phyloP scores from a whole-genome alignment of 805 yeast species.

The Zygoascus ofunaensis region DNA sequence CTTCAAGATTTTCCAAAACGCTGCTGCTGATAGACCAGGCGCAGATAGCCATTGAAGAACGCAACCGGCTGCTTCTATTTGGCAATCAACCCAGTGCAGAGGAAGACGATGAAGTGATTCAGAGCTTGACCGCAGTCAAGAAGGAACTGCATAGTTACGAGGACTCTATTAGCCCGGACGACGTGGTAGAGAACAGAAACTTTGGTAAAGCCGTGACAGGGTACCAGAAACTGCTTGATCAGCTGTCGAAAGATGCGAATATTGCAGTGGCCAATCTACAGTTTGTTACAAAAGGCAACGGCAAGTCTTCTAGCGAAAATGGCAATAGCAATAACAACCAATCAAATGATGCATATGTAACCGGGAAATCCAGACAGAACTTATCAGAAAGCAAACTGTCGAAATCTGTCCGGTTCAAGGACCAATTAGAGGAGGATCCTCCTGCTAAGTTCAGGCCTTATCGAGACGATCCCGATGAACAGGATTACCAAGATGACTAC shows the following conservation, averaged over 20 bases:
- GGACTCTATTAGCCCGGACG: neutral
- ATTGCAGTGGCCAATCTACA: neutral
- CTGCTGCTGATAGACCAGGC: conserved; percentile 25
- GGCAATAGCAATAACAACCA: neutral
- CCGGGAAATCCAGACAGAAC: no score
- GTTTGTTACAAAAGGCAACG: neutral
- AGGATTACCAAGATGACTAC: conserved; percentile 4
- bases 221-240: neutral
- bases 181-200: neutral
- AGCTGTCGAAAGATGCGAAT: neutral
- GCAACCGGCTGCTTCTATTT: conserved; percentile 22
- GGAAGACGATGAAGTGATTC: conserved; percentile 25
- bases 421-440: conserved; percentile 20
- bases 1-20: conserved; percentile 10
- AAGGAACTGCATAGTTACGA: conserved; percentile 9
- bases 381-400: conserved; percentile 11
- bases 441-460: conserved; percentile 19
- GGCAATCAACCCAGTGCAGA: conserved; percentile 21
- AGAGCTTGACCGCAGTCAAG: conserved; percentile 21
- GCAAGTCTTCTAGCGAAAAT: neutral
- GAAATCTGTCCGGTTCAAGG: conserved; percentile 25
- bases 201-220: neutral
- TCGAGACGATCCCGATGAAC: conserved; percentile 20
- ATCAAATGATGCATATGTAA: no score
- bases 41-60: conserved; percentile 25